These are phyloP conservation scores for Didymella pomorum DNA, from an alignment of 2,329 filamentous ascomycete genomes.

Conservation along the genomic window DNA sequence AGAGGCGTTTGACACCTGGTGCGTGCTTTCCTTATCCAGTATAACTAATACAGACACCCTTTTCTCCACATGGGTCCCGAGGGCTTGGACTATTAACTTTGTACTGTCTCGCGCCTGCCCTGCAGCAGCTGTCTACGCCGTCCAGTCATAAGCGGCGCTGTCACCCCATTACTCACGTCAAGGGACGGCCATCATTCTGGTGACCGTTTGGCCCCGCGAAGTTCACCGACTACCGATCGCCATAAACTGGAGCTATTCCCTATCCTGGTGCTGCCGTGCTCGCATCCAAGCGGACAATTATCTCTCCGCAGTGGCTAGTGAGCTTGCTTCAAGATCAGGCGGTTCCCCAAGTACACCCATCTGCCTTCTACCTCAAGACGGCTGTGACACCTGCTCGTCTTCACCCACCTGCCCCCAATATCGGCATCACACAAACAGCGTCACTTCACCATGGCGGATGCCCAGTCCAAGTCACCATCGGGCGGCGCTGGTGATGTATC, in stretches of 20 bases:
- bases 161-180: slow-evolving; percentile 22
- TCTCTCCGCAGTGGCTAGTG: slow-evolving; percentile 30
- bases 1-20: slow-evolving; percentile 43
- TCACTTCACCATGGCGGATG: slow-evolving; percentile 32
- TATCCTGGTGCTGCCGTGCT: slow-evolving; percentile 38
- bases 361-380: background rate
- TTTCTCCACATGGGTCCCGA: slow-evolving; percentile 41
- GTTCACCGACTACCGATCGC: slow-evolving; percentile 37
- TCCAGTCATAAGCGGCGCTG: slow-evolving; percentile 24
- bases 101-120: slow-evolving; percentile 19
- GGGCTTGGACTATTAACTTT: slow-evolving; percentile 26
- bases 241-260: slow-evolving; percentile 28
- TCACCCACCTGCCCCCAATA: slow-evolving; percentile 1
- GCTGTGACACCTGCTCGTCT: background rate
- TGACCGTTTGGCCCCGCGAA: slow-evolving; percentile 25
- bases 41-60: slow-evolving; percentile 37
- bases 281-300: slow-evolving; percentile 24
- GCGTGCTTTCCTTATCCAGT: slow-evolving; percentile 41
- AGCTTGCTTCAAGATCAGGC: slow-evolving; percentile 24
- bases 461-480: slow-evolving; percentile 29
- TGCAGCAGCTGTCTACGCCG: slow-evolving; percentile 25
- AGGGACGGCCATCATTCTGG: slow-evolving; percentile 14
- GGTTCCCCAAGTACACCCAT: slow-evolving; percentile 5
- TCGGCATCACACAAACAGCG: slow-evolving; percentile 1
- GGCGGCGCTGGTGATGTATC: slow-evolving; percentile 40